Base-by-base conservation (phyloP, 306 rosid species). In the Malus fusca region DNA sequence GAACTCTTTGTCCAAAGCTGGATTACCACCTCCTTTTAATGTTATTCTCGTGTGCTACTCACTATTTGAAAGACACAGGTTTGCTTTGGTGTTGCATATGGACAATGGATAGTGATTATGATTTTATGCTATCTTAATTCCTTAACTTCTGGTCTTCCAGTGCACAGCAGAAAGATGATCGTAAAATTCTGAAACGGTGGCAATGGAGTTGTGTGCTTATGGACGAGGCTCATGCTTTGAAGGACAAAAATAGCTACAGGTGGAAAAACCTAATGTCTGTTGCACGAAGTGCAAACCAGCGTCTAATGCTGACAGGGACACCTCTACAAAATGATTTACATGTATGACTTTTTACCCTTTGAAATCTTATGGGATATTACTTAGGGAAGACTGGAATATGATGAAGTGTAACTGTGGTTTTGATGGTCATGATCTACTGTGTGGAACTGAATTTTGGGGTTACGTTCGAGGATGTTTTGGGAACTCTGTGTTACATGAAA, bases 201-300 rank as follows among this genome's bases (percentile, higher is more conserved):
- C 86, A 71, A 62, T 95, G 97, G 97, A 95, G 99, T 81, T 90
- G 97, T 83, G 97, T 95, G 79, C 90, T 95, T 73, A 95, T 95
- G 99, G 97, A 95, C 21, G 97, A 95, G 86, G 99, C 99, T 66
- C 99, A 95, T 89, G 99, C 97, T 64, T 86, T 95, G 87, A 95
- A 95, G 89, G 97, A 95, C 81, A 95, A 84, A 84, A 90, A 79
- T 80, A 95, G 97, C 84, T 92, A 84, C 78, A 87, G 99, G 91
- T 95, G 97, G 97, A 92, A 95, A 83, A 95, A 92, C 80, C 85
- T 95, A 74, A 95, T 88, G 97, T 83, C 90, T 82, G 97, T 95
- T 77, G 97, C 97, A 72, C 87, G 90, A 78, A 92, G 86, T 85
- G 97, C 97, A 3, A 90, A 90, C 80, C 99, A 88, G 83, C 97